Evolutionary conservation across 495 filamentous ascomycete genomes (phyloP).

Genomic region (Astrothelium subdiscretum): DNA sequence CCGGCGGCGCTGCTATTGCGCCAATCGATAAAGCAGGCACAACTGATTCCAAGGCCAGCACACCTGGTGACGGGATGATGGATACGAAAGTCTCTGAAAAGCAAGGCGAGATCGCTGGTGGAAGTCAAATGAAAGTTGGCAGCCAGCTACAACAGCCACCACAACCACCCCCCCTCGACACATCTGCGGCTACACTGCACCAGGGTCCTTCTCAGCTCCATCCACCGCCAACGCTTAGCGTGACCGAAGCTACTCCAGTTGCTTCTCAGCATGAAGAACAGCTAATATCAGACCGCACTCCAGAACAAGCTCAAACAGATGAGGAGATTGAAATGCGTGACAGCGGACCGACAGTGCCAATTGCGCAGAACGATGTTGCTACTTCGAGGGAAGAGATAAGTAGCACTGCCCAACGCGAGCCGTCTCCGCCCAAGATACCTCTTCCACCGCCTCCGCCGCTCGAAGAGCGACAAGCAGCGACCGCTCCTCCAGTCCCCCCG

Average conservation of each 20-base stretch:
- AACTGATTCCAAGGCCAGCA: conserved; percentile 11
- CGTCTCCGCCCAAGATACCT: conserved; percentile 23
- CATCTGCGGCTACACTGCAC: conserved; percentile 8
- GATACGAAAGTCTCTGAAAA: conserved; percentile 14
- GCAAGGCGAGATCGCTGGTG: background rate
- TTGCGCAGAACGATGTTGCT: conserved; percentile 26
- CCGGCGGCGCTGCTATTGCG: conserved; percentile 18
- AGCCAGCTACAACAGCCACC: conserved; percentile 14
- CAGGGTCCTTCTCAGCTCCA: background rate
- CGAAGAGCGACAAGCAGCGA: conserved; percentile 24
- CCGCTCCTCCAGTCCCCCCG: conserved; percentile 2
- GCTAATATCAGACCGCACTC: conserved; percentile 33
- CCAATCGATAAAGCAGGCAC: conserved; percentile 17
- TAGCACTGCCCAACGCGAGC: background rate
- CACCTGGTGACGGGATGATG: conserved; percentile 8
- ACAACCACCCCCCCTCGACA: conserved; percentile 14
- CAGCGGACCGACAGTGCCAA: conserved; percentile 20
- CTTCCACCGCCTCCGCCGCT: conserved; percentile 15
- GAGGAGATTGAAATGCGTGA: conserved; percentile 56
- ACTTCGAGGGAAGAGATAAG: conserved; percentile 12
- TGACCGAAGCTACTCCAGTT: conserved; percentile 28
- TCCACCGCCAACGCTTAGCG: conserved; percentile 12
- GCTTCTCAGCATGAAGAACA: conserved; percentile 25
- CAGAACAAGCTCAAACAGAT: conserved; percentile 36
- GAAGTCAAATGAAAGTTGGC: background rate